Evolutionary conservation across 2,329 filamentous ascomycete genomes (phyloP).

Genomic region (Epichloe gansuensis): DNA sequence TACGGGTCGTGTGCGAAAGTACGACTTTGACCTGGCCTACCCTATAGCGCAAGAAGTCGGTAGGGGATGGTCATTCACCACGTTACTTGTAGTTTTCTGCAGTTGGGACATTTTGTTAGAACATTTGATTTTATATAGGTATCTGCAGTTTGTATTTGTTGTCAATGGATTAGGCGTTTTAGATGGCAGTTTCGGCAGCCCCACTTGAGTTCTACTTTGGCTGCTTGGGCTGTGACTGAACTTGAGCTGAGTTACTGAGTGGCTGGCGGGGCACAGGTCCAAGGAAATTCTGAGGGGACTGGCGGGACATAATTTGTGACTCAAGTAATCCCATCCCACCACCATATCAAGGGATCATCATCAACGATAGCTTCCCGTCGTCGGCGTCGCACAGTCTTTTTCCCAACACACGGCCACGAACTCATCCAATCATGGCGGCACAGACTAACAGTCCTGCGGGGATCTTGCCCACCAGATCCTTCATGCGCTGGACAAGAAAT

Average conservation of each 20-base stretch:
- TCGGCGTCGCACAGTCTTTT: not conserved
- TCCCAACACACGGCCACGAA: not conserved
- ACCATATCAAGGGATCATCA: not conserved
- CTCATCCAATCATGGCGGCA: slow-evolving; percentile 27
- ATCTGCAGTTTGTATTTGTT: too few relatives aligned
- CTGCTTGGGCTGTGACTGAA: not conserved
- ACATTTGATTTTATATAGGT: too few relatives aligned
- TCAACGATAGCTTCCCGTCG: not conserved
- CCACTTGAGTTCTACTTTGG: not conserved
- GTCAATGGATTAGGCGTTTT: not conserved
- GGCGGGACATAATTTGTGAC: slow-evolving; percentile 2
- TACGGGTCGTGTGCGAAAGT: not conserved
- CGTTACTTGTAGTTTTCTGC: too few relatives aligned
- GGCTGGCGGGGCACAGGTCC: slow-evolving; percentile 2
- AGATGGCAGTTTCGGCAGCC: not conserved
- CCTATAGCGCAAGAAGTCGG: not conserved
- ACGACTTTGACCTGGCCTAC: not conserved
- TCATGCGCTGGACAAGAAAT: slow-evolving; percentile 48
- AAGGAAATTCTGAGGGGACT: slow-evolving; percentile 5
- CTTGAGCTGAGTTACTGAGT: not conserved
- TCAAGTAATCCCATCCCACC: slow-evolving; percentile 1
- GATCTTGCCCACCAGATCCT: slow-evolving; percentile 56
- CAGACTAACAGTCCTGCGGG: slow-evolving; percentile 23
- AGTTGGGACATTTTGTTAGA: too few relatives aligned
- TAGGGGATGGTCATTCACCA: too few relatives aligned